Conservation (phyloP, 2,329 filamentous ascomycete genomes). For the Exophiala lecanii-corni region DNA sequence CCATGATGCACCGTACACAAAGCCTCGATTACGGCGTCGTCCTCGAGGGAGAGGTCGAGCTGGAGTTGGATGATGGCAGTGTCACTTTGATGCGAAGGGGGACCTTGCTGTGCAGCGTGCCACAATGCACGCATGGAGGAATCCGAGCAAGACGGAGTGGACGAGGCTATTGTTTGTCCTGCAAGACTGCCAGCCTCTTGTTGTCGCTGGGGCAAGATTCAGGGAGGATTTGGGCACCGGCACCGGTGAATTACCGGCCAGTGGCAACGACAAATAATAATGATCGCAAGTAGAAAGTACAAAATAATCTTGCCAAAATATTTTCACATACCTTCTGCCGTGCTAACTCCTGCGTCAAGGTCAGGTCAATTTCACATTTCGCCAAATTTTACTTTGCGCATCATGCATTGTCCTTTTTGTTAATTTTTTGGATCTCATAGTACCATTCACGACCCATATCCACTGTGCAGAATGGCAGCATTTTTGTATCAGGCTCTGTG, state of each 20-base stretch:
- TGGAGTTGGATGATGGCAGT: slow-evolving; percentile 49
- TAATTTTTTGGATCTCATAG: too few relatives aligned
- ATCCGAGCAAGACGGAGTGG: slow-evolving; percentile 27
- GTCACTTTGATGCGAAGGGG: slow-evolving; percentile 42
- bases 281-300: too few relatives aligned
- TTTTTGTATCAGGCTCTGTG: too few relatives aligned
- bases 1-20: slow-evolving; percentile 50
- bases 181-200: slow-evolving; percentile 12
- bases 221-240: slow-evolving; percentile 13
- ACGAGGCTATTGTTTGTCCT: slow-evolving; percentile 18
- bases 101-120: slow-evolving; percentile 53
- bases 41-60: slow-evolving; percentile 49
- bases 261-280: slow-evolving; percentile 9
- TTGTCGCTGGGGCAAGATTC: slow-evolving; percentile 12
- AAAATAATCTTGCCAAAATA: too few relatives aligned
- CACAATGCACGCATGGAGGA: slow-evolving; percentile 36
- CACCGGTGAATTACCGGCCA: slow-evolving; percentile 3
- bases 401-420: too few relatives aligned
- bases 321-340: too few relatives aligned
- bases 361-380: too few relatives aligned
- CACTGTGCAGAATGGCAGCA: too few relatives aligned
- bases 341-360: too few relatives aligned
- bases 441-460: too few relatives aligned
- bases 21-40: slow-evolving; percentile 53
- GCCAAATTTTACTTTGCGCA: too few relatives aligned